These are phyloP conservation scores for Plantago elongata DNA, from an alignment of 257 asterid species.

Conservation along the genomic window DNA sequence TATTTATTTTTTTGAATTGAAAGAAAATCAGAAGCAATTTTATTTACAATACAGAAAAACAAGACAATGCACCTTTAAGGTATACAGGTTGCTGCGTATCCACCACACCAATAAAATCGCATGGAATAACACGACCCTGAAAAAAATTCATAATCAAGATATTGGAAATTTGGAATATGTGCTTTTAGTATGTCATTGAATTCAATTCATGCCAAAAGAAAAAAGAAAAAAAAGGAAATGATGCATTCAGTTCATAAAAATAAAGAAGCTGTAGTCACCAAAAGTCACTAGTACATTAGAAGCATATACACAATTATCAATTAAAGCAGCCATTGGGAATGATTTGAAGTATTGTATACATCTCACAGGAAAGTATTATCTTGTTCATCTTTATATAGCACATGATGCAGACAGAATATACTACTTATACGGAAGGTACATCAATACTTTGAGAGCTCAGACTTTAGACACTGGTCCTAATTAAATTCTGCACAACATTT, in stretches of 20 bases:
- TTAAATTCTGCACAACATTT: too few relatives aligned
- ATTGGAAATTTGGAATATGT: constrained; percentile 22
- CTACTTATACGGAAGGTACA: too few relatives aligned
- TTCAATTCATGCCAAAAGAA: constrained; percentile 17
- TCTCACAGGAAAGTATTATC: too few relatives aligned
- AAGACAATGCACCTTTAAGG: constrained; percentile 58
- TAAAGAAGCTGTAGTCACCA: neutral
- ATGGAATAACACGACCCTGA: constrained; percentile 98
- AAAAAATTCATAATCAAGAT: constrained; percentile 26
- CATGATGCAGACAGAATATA: too few relatives aligned
- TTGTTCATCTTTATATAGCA: too few relatives aligned
- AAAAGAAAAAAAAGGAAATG: neutral
- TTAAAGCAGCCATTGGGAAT: too few relatives aligned
- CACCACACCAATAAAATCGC: constrained; percentile 95
- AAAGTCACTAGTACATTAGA: too few relatives aligned
- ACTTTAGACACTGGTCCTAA: too few relatives aligned
- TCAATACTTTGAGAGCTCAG: too few relatives aligned
- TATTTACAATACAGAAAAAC: constrained; percentile 18
- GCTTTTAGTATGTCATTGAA: constrained; percentile 18
- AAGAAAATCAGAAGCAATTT: neutral
- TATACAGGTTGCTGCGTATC: constrained; percentile 96
- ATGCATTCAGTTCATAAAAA: neutral
- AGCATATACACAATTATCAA: too few relatives aligned
- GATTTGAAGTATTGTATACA: too few relatives aligned
- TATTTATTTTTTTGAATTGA: constrained; percentile 1